These are phyloP conservation scores for Backusella macrospora DNA, from an alignment of 192 early-diverging fungal genomes.

Conservation along the genomic window DNA sequence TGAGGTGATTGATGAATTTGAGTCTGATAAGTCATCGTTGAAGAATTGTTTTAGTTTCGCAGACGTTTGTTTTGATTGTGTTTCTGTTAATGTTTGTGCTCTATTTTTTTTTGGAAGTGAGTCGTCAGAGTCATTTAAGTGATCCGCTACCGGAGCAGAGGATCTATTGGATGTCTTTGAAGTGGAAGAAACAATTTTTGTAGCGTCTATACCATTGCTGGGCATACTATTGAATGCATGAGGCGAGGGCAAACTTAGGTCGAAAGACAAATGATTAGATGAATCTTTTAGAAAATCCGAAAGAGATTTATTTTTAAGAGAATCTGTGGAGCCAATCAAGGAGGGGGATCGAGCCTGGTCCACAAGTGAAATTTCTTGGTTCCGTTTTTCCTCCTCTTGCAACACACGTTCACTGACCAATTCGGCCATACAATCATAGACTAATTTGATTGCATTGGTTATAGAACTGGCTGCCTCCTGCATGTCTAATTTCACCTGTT, in stretches of 20 bases:
- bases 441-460: constrained; percentile 23
- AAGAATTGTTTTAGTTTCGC: constrained; percentile 62
- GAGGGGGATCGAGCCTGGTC: constrained; percentile 4
- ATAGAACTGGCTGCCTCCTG: neutral
- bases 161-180: constrained; percentile 15
- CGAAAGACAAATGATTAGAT: constrained; percentile 10
- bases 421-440: constrained; percentile 23
- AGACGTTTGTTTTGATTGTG: constrained; percentile 16
- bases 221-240: constrained; percentile 17
- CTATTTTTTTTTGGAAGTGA: constrained; percentile 12
- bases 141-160: constrained; percentile 3
- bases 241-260: constrained; percentile 7
- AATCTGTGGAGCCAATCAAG: constrained; percentile 1
- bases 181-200: constrained; percentile 7
- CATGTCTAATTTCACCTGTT: neutral
- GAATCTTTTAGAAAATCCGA: constrained; percentile 16
- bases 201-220: constrained; percentile 14
- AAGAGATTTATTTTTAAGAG: constrained; percentile 10
- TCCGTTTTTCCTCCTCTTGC: constrained; percentile 10
- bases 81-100: constrained; percentile 12
- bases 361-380: constrained; percentile 5
- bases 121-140: constrained; percentile 2
- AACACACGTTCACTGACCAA: constrained; percentile 8
- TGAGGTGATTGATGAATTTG: constrained; percentile 70
- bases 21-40: constrained; percentile 61